Evolutionary conservation across 768 basidiomycete genomes (phyloP).

Genomic region (Cyclocybe aegerita): DNA sequence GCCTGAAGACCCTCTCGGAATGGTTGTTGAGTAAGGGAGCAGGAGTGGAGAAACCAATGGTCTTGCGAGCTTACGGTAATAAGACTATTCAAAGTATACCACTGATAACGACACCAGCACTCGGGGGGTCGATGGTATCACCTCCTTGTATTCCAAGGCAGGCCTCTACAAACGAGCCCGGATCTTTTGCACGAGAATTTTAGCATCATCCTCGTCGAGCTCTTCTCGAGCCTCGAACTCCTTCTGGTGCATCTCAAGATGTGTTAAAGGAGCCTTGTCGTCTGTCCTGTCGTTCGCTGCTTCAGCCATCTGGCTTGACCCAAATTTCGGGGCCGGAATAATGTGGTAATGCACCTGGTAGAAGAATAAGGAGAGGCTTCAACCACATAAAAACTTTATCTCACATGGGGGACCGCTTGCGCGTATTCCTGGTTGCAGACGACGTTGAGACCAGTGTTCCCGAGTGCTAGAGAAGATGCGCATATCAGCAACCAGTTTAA

Average conservation of each 20-base stretch:
- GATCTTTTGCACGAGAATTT: constrained; percentile 27
- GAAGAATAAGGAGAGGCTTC: background rate
- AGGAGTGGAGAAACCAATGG: too few relatives aligned
- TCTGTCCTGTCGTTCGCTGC: constrained; percentile 11
- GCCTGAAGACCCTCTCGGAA: too few relatives aligned
- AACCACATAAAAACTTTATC: constrained; percentile 12
- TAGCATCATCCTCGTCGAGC: constrained; percentile 61
- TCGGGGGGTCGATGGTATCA: too few relatives aligned
- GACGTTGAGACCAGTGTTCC: constrained; percentile 69
- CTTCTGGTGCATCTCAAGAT: constrained; percentile 55
- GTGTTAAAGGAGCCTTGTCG: constrained; percentile 30
- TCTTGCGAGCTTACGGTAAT: too few relatives aligned
- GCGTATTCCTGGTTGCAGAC: constrained; percentile 84
- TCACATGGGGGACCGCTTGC: constrained; percentile 75
- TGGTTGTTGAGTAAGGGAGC: too few relatives aligned
- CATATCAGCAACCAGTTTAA: background rate
- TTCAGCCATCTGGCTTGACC: constrained; percentile 9
- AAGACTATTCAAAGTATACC: too few relatives aligned
- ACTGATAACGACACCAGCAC: too few relatives aligned
- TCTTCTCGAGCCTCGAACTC: constrained; percentile 60
- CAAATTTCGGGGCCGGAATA: constrained; percentile 64
- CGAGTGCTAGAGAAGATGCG: constrained; percentile 39
- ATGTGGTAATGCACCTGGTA: constrained; percentile 74
- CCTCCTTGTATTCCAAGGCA: too few relatives aligned
- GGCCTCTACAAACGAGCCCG: constrained; percentile 11